A percentile compares a stretch with the other conserved stretches of the same genome.
Conservation (phyloP, 352 stramenopile genomes). For the Globisporangium paddicum region DNA sequence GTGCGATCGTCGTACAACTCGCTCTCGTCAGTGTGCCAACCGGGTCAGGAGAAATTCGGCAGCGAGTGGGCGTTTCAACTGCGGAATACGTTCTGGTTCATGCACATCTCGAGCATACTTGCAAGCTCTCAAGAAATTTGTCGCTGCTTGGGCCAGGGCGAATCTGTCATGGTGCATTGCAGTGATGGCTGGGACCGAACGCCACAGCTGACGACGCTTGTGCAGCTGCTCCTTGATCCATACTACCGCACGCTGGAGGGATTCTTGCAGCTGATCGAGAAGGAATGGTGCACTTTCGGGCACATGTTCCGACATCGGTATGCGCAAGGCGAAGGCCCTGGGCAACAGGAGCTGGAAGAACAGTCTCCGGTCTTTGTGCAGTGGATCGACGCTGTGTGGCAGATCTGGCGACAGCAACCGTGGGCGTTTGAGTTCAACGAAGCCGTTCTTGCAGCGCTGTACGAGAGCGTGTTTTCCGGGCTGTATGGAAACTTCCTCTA, state of each 20-base stretch:
- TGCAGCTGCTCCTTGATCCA: conserved; percentile 97
- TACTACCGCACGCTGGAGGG: conserved; percentile 96
- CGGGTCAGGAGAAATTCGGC: conserved; percentile 64
- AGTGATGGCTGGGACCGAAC: conserved; percentile 99
- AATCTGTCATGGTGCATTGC: conserved; percentile 98
- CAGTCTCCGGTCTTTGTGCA: conserved; percentile 98
- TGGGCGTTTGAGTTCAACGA: conserved; percentile 99
- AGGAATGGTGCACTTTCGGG: conserved; percentile 99
- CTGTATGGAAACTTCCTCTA: conserved; percentile 98
- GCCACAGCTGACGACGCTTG: conserved; percentile 92
- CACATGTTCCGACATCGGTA: conserved; percentile 98
- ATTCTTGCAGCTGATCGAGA: conserved; percentile 96
- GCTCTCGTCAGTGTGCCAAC: conserved; percentile 75
- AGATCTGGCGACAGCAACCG: conserved; percentile 96
- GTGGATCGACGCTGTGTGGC: conserved; percentile 98
- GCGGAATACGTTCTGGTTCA: conserved; percentile 97
- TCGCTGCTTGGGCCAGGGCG: conserved; percentile 90
- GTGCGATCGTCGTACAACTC: conserved; percentile 89
- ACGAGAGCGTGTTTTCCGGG: conserved; percentile 95
- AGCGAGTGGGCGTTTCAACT: conserved; percentile 86
- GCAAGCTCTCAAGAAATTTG: conserved; percentile 92
- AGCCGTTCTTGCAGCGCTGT: conserved; percentile 87
- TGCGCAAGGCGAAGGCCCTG: conserved; percentile 92
- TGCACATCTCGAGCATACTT: conserved; percentile 95
- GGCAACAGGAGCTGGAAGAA: conserved; percentile 94